Conservation (phyloP, 2,329 filamentous ascomycete genomes). For the Grosmannia huntii region DNA sequence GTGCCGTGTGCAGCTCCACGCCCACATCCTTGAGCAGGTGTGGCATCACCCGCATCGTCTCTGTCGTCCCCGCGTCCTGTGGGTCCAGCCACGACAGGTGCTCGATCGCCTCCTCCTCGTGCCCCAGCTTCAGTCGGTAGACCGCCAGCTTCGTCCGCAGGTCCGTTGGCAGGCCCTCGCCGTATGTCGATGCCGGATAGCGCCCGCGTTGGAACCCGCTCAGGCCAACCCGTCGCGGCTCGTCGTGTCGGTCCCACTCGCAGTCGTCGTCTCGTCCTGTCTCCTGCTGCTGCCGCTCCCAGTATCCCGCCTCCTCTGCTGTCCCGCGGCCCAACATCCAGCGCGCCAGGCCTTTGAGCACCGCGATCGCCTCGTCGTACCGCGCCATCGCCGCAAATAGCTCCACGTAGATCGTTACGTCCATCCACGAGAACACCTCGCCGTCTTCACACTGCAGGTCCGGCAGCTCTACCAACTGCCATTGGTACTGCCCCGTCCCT, state of each 20-base stretch:
- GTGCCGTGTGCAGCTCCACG: constrained; percentile 29
- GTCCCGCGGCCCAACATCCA: constrained; percentile 63
- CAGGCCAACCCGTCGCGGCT: constrained; percentile 47
- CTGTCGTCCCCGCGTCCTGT: constrained; percentile 34
- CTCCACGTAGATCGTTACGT: constrained; percentile 76
- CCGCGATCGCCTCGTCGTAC: constrained; percentile 52
- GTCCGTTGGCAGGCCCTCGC: constrained; percentile 62
- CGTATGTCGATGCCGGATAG: constrained; percentile 50
- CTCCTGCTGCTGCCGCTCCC: constrained; percentile 49
- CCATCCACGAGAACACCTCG: constrained; percentile 53
- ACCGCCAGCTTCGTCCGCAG: constrained; percentile 73
- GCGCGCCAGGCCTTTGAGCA: constrained; percentile 60
- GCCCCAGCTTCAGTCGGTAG: constrained; percentile 61
- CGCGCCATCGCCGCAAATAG: constrained; percentile 54
- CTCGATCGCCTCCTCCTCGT: constrained; percentile 55
- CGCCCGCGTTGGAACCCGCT: constrained; percentile 44
- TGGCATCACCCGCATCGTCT: constrained; percentile 50
- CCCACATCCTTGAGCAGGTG: constrained; percentile 66
- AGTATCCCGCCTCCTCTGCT: constrained; percentile 52
- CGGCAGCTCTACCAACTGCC: constrained; percentile 2
- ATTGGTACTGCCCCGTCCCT: neutral
- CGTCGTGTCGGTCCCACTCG: constrained; percentile 72
- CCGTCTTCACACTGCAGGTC: constrained; percentile 18
- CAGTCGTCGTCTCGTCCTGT: constrained; percentile 54
- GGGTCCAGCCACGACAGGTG: constrained; percentile 63